A percentile compares a stretch with the other conserved stretches of the same genome.
These are phyloP conservation scores for Sordariomycetes sp. DNA, from an alignment of 2,329 filamentous ascomycete species.

Conservation along the genomic window DNA sequence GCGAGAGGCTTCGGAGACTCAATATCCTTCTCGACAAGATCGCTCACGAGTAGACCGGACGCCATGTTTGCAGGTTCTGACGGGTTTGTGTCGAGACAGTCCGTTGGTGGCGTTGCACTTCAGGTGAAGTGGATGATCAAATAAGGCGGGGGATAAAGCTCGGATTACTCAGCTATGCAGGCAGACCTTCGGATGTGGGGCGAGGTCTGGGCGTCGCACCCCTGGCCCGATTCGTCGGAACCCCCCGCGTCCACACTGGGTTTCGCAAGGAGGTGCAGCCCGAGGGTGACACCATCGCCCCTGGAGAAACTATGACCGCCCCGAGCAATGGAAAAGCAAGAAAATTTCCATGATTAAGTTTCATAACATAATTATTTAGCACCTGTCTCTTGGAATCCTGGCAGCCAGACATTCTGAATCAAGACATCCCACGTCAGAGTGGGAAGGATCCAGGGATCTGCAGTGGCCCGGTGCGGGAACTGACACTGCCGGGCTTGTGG, in stretches of 20 bases:
- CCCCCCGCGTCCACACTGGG: neutral
- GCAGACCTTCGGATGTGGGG: neutral
- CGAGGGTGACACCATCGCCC: neutral
- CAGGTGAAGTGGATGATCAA: neutral
- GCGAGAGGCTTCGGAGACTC: constrained; percentile 43
- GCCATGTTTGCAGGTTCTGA: neutral
- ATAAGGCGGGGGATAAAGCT: neutral
- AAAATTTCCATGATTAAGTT: too few species aligned
- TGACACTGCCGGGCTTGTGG: neutral
- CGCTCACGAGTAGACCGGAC: neutral
- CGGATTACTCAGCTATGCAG: neutral
- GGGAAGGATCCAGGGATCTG: too few species aligned
- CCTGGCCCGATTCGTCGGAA: neutral
- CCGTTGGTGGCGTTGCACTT: neutral
- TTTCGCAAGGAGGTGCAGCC: neutral
- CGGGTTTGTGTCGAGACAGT: neutral
- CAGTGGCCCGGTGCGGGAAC: neutral
- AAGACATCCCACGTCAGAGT: too few species aligned
- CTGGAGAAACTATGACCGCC: neutral
- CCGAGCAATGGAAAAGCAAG: too few species aligned
- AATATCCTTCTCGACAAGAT: constrained; percentile 3
- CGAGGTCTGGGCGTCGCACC: neutral
- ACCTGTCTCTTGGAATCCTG: too few species aligned
- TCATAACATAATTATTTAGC: too few species aligned
- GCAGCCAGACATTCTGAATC: too few species aligned